phyloP scores from a whole-genome alignment of 371 early-diverging fungal species.

The Nematocida sp. region DNA sequence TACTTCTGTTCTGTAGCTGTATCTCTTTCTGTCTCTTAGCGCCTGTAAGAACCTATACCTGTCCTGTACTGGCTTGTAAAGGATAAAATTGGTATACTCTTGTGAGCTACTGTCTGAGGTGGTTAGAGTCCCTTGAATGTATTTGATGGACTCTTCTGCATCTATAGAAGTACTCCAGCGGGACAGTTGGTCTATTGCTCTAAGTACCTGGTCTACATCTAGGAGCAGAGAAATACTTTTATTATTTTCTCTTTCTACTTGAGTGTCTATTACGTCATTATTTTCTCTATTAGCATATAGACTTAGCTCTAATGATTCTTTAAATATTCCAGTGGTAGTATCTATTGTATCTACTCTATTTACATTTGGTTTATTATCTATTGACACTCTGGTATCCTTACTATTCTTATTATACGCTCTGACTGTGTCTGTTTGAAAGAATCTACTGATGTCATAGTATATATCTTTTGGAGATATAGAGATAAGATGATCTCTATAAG shows the following conservation, averaged over 20 bases:
- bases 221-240: not conserved
- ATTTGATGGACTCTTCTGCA: not conserved
- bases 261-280: not conserved
- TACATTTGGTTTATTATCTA: not conserved
- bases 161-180: constrained; percentile 1
- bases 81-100: constrained; percentile 15
- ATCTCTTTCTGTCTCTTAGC: not conserved
- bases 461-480: not conserved
- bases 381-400: not conserved
- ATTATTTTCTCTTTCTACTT: not conserved
- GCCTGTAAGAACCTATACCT: constrained; percentile 20
- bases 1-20: not conserved
- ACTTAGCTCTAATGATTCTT: too few species aligned
- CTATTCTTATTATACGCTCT: not conserved
- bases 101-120: not conserved
- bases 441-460: not conserved
- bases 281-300: not conserved
- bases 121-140: constrained; percentile 3
- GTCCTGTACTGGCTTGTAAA: not conserved
- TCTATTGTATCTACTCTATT: not conserved
- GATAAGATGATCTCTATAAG: not conserved
- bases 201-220: constrained; percentile 8
- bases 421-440: not conserved
- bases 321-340: too few species aligned
- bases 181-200: not conserved